phyloP scores from a whole-genome alignment of 129 eudicot genomes.

The Daucus carota region DNA sequence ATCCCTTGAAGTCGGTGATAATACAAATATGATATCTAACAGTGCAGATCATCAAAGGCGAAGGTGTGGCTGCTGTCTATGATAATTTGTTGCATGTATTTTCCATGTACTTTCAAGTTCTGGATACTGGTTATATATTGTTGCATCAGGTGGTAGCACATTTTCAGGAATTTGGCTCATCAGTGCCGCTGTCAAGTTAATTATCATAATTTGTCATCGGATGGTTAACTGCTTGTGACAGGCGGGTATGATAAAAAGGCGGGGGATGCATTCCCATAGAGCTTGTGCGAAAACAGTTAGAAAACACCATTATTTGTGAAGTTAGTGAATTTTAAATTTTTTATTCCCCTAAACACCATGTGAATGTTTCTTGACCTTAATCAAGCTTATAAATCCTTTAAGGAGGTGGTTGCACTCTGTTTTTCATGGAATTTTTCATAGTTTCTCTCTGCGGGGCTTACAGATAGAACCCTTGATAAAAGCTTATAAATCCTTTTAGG shows the following conservation, averaged over 20 bases:
- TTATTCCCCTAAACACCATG: not conserved
- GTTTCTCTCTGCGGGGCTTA: no score
- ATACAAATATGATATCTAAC: constrained; percentile 21
- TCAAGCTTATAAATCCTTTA: no score
- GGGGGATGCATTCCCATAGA: not conserved
- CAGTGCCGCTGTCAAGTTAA: constrained; percentile 21
- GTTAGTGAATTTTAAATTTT: not conserved
- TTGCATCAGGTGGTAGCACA: constrained; percentile 33
- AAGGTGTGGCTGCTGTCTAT: constrained; percentile 24
- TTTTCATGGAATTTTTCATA: no score
- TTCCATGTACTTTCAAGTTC: constrained; percentile 8
- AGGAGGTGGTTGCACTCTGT: no score
- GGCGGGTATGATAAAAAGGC: constrained; percentile 67
- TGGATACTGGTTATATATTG: not conserved
- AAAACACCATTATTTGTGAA: not conserved
- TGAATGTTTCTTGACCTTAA: not conserved
- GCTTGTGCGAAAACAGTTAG: no score
- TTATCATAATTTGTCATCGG: constrained; percentile 45
- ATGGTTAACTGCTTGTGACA: constrained; percentile 55
- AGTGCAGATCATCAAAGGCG: constrained; percentile 26
- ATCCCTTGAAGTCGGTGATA: constrained; percentile 41
- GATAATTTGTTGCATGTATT: not conserved
- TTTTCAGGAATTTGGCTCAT: constrained; percentile 44
- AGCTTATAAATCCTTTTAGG: not conserved
- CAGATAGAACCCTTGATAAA: no score